These are phyloP conservation scores for Ogataea parapolymorpha DNA, from an alignment of 805 yeast genomes.

Conservation along the genomic window DNA sequence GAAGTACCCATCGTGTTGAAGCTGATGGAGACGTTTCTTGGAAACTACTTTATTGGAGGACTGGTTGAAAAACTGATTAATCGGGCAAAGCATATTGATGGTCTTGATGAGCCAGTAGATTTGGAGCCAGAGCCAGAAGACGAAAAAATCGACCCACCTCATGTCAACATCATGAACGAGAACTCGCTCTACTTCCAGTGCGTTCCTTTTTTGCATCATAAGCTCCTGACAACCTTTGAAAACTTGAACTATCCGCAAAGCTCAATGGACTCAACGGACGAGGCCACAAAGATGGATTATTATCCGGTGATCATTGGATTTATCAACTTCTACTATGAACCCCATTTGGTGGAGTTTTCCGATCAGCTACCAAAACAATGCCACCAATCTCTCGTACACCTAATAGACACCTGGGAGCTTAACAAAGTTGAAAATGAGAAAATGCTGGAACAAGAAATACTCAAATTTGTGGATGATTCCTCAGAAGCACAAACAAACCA, in stretches of 20 bases:
- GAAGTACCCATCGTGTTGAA: constrained; percentile 35
- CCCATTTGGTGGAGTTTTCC: constrained; percentile 32
- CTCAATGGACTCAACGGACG: constrained; percentile 1
- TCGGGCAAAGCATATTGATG: constrained; percentile 34
- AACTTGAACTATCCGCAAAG: constrained; percentile 29
- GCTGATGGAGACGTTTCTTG: constrained; percentile 33
- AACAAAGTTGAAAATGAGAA: constrained; percentile 36
- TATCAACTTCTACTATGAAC: constrained; percentile 36
- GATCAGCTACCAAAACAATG: constrained; percentile 34
- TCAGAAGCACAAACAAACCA: constrained; percentile 30
- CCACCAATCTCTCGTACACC: constrained; percentile 25
- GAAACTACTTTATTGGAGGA: constrained; percentile 35
- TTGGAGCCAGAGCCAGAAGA: neutral
- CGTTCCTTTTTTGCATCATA: constrained; percentile 33
- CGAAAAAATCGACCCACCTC: neutral
- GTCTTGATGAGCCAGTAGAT: constrained; percentile 4
- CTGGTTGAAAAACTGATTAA: constrained; percentile 31
- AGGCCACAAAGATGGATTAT: constrained; percentile 28
- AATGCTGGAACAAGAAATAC: constrained; percentile 37
- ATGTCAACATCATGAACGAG: constrained; percentile 33
- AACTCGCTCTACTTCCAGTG: constrained; percentile 34
- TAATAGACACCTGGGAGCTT: constrained; percentile 40
- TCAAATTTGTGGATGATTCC: constrained; percentile 31
- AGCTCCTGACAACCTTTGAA: constrained; percentile 23
- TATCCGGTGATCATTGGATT: constrained; percentile 28